Conservation (phyloP, 2,329 filamentous ascomycete species). For the Tolypocladium paradoxum region DNA sequence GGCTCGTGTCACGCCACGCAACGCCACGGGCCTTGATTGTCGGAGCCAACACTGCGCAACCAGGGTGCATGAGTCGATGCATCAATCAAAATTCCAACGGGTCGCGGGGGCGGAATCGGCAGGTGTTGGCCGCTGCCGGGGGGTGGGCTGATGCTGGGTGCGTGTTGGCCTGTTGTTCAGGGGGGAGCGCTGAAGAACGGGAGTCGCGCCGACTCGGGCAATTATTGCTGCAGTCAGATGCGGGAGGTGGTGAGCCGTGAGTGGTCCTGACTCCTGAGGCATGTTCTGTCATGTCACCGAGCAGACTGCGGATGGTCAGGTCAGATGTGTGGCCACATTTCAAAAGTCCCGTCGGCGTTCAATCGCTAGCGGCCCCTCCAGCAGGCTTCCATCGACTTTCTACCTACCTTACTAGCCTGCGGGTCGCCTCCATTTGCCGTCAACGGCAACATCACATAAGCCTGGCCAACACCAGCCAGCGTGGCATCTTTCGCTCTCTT, state of each 20-base stretch:
- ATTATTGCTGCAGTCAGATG: not conserved
- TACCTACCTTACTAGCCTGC: not conserved
- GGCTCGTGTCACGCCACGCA: not conserved
- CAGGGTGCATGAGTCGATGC: not conserved
- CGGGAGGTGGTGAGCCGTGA: not conserved
- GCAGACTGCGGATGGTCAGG: too few species aligned
- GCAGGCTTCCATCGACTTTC: not conserved
- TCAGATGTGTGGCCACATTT: not conserved
- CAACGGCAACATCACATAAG: not conserved
- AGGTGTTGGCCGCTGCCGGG: not conserved
- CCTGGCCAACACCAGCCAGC: conserved; percentile 7
- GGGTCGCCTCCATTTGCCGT: not conserved
- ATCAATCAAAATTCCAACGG: too few species aligned
- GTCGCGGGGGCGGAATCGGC: too few species aligned
- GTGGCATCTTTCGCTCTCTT: conserved; percentile 10
- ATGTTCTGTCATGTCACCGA: not conserved
- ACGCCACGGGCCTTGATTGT: not conserved
- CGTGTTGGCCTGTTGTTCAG: not conserved
- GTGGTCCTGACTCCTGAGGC: not conserved
- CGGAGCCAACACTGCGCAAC: not conserved
- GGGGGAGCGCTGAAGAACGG: too few species aligned
- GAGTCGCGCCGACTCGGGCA: too few species aligned
- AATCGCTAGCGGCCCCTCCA: not conserved
- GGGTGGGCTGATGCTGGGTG: not conserved
- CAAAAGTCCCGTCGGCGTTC: too few species aligned